These are phyloP conservation scores for Sclerotinia borealis DNA, from an alignment of 2,329 filamentous ascomycete species.

Conservation along the genomic window DNA sequence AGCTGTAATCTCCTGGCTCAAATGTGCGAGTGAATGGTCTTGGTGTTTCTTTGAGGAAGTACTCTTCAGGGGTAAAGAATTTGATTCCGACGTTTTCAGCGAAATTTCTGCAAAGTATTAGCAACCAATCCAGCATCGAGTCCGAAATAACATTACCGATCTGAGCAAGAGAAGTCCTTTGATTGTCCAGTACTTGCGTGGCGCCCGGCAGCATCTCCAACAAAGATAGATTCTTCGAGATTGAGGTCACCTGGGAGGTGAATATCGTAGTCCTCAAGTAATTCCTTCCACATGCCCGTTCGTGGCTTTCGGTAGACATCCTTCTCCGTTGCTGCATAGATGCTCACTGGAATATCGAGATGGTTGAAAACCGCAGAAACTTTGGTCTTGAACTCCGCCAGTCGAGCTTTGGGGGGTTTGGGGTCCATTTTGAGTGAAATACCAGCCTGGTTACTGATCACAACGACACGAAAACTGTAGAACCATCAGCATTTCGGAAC, in stretches of 20 bases:
- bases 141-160: conserved; percentile 34
- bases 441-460: conserved; percentile 86
- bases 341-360: conserved; percentile 66
- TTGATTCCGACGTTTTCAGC: conserved; percentile 75
- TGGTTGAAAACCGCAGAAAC: conserved; percentile 61
- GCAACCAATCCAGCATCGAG: neutral
- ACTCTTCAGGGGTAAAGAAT: conserved; percentile 88
- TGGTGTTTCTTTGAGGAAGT: conserved; percentile 65
- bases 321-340: conserved; percentile 82
- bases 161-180: conserved; percentile 61
- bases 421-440: conserved; percentile 67
- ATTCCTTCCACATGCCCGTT: conserved; percentile 77
- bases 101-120: conserved; percentile 55
- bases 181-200: conserved; percentile 39
- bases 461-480: conserved; percentile 62
- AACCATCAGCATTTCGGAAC: conserved; percentile 4
- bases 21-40: conserved; percentile 65
- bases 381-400: conserved; percentile 79
- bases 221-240: conserved; percentile 67
- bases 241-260: conserved; percentile 52
- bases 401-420: conserved; percentile 62
- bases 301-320: conserved; percentile 85
- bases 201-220: conserved; percentile 77
- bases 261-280: conserved; percentile 47
- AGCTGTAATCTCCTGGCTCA: conserved; percentile 56